A percentile compares a stretch with the other conserved stretches of the same genome.
Evolutionary conservation across 768 basidiomycete genomes (phyloP).

Genomic region (Lactarius sp.): DNA sequence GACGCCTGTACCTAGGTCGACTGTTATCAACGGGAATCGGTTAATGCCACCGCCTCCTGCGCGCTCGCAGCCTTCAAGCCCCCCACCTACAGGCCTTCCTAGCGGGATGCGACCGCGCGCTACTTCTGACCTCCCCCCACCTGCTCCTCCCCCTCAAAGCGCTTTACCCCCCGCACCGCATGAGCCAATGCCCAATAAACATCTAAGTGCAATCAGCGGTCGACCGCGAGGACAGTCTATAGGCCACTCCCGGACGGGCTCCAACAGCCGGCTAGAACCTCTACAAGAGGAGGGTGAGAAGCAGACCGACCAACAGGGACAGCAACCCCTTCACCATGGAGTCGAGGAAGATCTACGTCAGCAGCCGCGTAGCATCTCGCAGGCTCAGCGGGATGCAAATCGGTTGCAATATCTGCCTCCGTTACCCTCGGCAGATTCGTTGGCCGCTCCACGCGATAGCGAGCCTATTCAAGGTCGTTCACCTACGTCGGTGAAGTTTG

Average conservation of each 20-base stretch:
- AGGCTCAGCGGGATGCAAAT: conserved; percentile 18
- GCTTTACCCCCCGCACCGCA: conserved; percentile 58
- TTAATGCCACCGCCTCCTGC: conserved; percentile 27
- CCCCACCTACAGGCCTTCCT: conserved; percentile 18
- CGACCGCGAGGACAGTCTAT: conserved; percentile 47
- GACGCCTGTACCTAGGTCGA: conserved; percentile 14
- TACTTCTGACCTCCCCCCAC: conserved; percentile 57
- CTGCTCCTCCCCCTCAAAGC: conserved; percentile 57
- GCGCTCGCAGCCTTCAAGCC: conserved; percentile 27
- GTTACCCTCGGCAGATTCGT: conserved; percentile 64
- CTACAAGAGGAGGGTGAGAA: conserved; percentile 55
- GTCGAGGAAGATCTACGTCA: conserved; percentile 30
- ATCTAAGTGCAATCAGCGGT: conserved; percentile 34
- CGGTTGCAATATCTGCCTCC: conserved; percentile 40
- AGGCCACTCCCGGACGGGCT: conserved; percentile 51
- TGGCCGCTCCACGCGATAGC: conserved; percentile 33
- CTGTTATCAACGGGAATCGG: conserved; percentile 13
- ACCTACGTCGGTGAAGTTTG: conserved; percentile 34
- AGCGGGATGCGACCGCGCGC: conserved; percentile 43
- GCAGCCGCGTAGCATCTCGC: conserved; percentile 20
- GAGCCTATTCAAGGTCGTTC: conserved; percentile 25
- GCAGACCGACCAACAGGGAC: conserved; percentile 34
- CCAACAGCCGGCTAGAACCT: conserved; percentile 51
- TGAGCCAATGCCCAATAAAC: conserved; percentile 30
- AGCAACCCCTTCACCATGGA: conserved; percentile 31